Percentiles rank a stretch among this genome's conserved stretches.
These are phyloP conservation scores for Sporothrix mexicana DNA, from an alignment of 2,329 filamentous ascomycete species.

Conservation along the genomic window DNA sequence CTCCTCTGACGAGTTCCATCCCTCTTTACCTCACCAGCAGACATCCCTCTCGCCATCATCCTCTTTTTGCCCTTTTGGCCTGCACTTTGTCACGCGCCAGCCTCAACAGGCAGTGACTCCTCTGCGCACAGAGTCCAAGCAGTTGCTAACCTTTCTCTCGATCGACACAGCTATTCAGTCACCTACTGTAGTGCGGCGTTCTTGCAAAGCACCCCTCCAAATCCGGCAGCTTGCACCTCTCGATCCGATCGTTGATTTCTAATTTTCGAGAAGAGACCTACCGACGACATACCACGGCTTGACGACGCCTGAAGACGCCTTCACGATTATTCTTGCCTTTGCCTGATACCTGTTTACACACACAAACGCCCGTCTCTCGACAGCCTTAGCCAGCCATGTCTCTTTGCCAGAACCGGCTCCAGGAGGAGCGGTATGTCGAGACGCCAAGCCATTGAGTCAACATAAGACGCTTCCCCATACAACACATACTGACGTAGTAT, in stretches of 20 bases:
- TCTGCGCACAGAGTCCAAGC: background rate
- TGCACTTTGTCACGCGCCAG: constrained; percentile 17
- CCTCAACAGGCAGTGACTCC: background rate
- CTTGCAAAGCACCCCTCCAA: background rate
- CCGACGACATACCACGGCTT: background rate
- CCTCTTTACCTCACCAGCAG: background rate
- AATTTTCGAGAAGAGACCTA: background rate
- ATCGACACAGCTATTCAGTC: background rate
- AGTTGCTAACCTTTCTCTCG: background rate
- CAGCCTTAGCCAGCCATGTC: constrained; percentile 64
- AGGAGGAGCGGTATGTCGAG: constrained; percentile 77
- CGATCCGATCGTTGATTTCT: background rate
- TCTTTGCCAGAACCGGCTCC: constrained; percentile 83
- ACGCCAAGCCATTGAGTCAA: background rate
- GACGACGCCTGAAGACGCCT: background rate
- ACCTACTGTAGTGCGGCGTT: too few species aligned
- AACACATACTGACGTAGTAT: background rate
- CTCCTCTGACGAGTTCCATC: background rate
- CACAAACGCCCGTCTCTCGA: too few species aligned
- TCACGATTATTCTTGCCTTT: too few species aligned
- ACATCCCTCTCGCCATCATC: background rate
- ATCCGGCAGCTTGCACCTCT: background rate
- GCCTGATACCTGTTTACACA: too few species aligned
- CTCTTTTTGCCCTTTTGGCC: constrained; percentile 5
- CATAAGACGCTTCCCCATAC: background rate